Base-by-base conservation (phyloP, 176 grass and related monocot species). In the Musa itinerans region DNA sequence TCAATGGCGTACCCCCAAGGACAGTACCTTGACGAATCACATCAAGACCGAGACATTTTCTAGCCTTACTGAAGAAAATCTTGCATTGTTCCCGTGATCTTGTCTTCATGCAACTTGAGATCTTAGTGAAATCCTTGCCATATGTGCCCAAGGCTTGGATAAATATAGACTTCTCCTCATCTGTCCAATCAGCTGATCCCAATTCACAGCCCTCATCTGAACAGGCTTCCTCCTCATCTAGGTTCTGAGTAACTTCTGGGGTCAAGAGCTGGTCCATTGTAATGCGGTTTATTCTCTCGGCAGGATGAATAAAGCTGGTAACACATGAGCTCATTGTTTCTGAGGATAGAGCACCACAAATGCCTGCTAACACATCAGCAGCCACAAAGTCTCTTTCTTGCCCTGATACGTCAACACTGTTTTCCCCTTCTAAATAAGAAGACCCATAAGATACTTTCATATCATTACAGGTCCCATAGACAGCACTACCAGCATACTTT, bases 1-100 rank as follows among this genome's bases (percentile, higher is more conserved):
- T 74, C 53, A 78, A 54, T 22, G 57, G 78, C 75, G 79, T 77
- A 81, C 70, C 83, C 75, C 79, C 54, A 77, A 83, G 78, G 14
- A 59, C 54, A 76, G 22, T 77, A 56, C 75, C 84, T 73, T 86
- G 88, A 78, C 83, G 82, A 82, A 88, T 87, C 61, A 80, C 70
- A 86, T 99, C 96, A 70, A 99, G 82, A 68, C 88, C 85, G 54
- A 99, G 86, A 74, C 86, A 88, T 76, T 84, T 99, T 24, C 96
- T 83, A 61, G 86, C 88, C 81, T 99, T 99, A 74, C 88, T 91
- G 74, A 95, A 99, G 85, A 95, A 99, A 72, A 90, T 80, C 78
- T 92, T 99, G 87, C 96, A 99, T 29, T 99, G 96, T 24, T 92
- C 89, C 73, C 74, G 79, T 19, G 84, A 94, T 76, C 90, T 94